Evolutionary conservation across 495 filamentous ascomycete genomes (phyloP).

Genomic region (Penicillium daleae): DNA sequence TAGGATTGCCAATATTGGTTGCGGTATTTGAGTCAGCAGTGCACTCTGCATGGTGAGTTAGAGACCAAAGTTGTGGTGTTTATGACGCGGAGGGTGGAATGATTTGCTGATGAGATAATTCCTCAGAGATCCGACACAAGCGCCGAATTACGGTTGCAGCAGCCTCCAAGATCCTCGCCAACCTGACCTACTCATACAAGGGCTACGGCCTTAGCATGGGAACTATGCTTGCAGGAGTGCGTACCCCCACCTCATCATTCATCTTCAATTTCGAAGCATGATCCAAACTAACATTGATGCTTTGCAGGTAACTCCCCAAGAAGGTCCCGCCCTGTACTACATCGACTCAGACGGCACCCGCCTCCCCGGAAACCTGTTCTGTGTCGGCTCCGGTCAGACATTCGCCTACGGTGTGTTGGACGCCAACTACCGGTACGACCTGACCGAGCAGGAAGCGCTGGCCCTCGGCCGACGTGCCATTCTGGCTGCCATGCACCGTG

Average conservation of each 20-base stretch:
- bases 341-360: slow-evolving; percentile 97
- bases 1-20: slow-evolving; percentile 99
- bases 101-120: slow-evolving; percentile 12
- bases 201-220: slow-evolving; percentile 97
- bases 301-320: slow-evolving; percentile 71
- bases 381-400: slow-evolving; percentile 96
- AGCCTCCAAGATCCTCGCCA: slow-evolving; percentile 96
- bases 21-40: slow-evolving; percentile 97
- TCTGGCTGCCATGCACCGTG: slow-evolving; percentile 94
- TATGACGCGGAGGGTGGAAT: not conserved
- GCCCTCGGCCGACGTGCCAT: slow-evolving; percentile 90
- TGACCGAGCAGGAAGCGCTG: slow-evolving; percentile 83
- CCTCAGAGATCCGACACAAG: slow-evolving; percentile 87
- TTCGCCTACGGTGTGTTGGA: slow-evolving; percentile 98
- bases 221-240: slow-evolving; percentile 96
- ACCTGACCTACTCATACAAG: slow-evolving; percentile 97
- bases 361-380: slow-evolving; percentile 92
- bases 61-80: not conserved
- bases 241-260: slow-evolving; percentile 11
- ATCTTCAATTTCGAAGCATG: not conserved
- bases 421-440: slow-evolving; percentile 88
- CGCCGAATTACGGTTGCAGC: slow-evolving; percentile 96
- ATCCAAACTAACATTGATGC: slow-evolving; percentile 9
- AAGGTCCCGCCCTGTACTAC: slow-evolving; percentile 98
- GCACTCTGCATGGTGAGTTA: slow-evolving; percentile 81